A percentile compares a stretch with the other conserved stretches of the same genome.
Evolutionary conservation across 1,139 yeast genomes (phyloP).

Genomic region (Zygosaccharomyces sapae): DNA sequence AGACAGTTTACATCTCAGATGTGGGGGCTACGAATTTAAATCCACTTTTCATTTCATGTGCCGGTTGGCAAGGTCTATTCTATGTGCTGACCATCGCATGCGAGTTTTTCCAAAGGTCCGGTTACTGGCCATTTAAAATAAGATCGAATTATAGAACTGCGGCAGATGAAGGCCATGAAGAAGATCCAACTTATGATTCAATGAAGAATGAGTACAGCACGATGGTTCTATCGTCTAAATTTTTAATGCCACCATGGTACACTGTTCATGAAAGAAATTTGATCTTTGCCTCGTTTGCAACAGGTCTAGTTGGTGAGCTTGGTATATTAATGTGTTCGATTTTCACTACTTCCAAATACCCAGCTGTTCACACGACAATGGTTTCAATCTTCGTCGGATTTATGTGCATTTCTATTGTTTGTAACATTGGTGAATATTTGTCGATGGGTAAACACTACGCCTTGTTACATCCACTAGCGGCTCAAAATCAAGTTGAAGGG

Average conservation of each 20-base stretch:
- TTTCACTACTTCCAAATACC: slow-evolving; percentile 61
- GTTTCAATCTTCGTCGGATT: slow-evolving; percentile 71
- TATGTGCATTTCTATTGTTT: slow-evolving; percentile 59
- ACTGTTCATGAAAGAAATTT: slow-evolving; percentile 38
- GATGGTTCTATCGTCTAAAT: slow-evolving; percentile 15
- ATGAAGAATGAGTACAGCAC: slow-evolving; percentile 18
- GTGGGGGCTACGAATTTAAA: slow-evolving; percentile 81
- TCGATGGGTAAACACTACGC: slow-evolving; percentile 56
- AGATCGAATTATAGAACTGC: slow-evolving; percentile 13
- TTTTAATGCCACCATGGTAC: slow-evolving; percentile 39
- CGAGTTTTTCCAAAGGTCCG: slow-evolving; percentile 35
- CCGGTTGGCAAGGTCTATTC: slow-evolving; percentile 74
- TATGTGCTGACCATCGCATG: slow-evolving; percentile 55
- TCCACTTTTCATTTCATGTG: slow-evolving; percentile 77
- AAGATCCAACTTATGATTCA: slow-evolving; percentile 8
- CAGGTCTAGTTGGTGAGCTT: slow-evolving; percentile 62
- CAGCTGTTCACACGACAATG: slow-evolving; percentile 62
- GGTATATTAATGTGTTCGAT: slow-evolving; percentile 74
- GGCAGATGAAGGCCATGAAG: slow-evolving; percentile 14
- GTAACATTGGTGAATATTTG: slow-evolving; percentile 56
- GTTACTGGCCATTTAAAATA: slow-evolving; percentile 25
- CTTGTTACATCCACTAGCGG: slow-evolving; percentile 31
- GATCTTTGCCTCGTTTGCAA: slow-evolving; percentile 34
- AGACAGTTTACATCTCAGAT: slow-evolving; percentile 74
- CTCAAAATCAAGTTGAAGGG: slow-evolving; percentile 6